Evolutionary conservation across 495 filamentous ascomycete genomes (phyloP), one percentile per base, ranked within the genome.

Genomic region (Entonaema liquescens): DNA sequence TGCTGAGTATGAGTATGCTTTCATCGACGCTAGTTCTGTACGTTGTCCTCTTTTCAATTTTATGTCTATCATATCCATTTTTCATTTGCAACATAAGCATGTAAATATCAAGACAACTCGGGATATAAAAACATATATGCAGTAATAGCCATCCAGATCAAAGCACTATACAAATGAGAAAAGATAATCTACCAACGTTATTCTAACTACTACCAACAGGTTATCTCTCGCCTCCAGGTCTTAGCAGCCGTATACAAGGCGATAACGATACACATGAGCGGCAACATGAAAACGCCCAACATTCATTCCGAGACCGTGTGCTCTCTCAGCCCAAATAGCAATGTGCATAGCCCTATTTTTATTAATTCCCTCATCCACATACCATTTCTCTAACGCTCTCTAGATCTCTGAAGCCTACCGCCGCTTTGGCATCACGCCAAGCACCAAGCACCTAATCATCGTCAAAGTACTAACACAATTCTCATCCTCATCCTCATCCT

Each of bases 291-390:
- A 71, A 95, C 92, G 25, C 87, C 89, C 36, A 98, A 97, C 75
- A 89, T 98, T 11, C 95, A 98, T 73, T 95, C 94, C 0, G 95
- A 98, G 77, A 92, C 93, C 64, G 94, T 99, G 2, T 92, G 92
- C 72, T 89, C 88, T 12, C 81, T 99, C 9, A 92, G 88, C 57
- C 85, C 90, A 0, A 93, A 91, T 55, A 98, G 95, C 70, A 98
- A 98, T 80, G 94, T 95, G 74, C 29, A 76, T 77, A 59, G 6
- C 17, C 52, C 12, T 7, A 13, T 21, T 17, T 23, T 2, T 9
- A 28, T 17, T n/a, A n/a, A n/a, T 9, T 35, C 28, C 2, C 17
- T 19, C 17, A 5, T 35, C 8, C 8, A 13, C 26, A 6, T 31
- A 23, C 1, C 2, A 2, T 7, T 25, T n/a, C 5, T 25, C 33